Evolutionary conservation across 192 early-diverging fungal genomes (phyloP), one percentile per base, ranked within the genome.

Genomic region (Coemansia aciculifera): DNA sequence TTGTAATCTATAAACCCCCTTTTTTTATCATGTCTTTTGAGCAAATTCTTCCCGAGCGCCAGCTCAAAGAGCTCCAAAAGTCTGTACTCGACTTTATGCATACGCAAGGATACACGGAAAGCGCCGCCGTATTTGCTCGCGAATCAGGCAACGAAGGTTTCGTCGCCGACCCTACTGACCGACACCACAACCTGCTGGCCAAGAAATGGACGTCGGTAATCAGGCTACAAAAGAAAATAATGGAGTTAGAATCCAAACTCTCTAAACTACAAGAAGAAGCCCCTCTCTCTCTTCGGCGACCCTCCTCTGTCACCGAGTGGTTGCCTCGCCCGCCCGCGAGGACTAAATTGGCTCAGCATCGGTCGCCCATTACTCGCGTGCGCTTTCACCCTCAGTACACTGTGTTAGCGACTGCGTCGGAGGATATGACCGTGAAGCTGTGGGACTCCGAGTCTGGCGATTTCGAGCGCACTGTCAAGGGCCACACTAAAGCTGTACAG

Each of bases 161-260:
- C 67, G 82, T 82, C 19, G 84, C 87, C 2, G 93, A 91, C 67
- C 84, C 88, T 12, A 91, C 91, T 71, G 89, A 92, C 67, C 59
- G 79, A 5, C 75, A 81, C 67, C 79, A 81, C 71, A 75, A 81
- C 65, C 64, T 81, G 19, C 56, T 81, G 40, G 75, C 79, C n/a
- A 77, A 77, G 38, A 98, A 98, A 70, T 98, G 96, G 96, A 93
- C 92, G 12, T 94, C 93, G n/a, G 90, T 97, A 8, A 91, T 97
- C 59, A 84, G 96, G 9, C 77, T 96, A 65, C 95, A 97, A 68
- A 94, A 93, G 71, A 97, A 96, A 89, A 93, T 97, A 40, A 92
- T 96, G 89, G 95, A 97, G 44, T 86, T 98, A 31, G 95, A 98
- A 79, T 83, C 79, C 32, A 94, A 94, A 68, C 79, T 92, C 46